Percentiles rank a stretch among this genome's conserved stretches.
Evolutionary conservation across 768 basidiomycete species (phyloP).

Genomic region (Kockovaella imperatae): DNA sequence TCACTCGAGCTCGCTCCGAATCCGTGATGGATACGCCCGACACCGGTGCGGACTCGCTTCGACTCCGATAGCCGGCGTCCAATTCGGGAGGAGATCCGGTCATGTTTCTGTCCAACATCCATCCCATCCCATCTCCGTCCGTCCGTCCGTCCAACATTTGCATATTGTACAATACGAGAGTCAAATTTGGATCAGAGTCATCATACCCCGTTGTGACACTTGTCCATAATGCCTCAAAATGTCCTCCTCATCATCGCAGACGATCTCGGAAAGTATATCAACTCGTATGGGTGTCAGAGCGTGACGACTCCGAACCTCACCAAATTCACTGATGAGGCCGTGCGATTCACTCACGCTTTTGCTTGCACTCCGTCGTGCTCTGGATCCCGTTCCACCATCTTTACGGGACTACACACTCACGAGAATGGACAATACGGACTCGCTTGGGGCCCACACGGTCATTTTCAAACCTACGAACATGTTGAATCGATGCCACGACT

Average conservation of each 20-base stretch:
- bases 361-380: conserved; percentile 18
- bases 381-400: conserved; percentile 16
- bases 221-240: conserved; percentile 2
- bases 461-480: conserved; percentile 16
- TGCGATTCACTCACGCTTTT: conserved; percentile 13
- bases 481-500: conserved; percentile 11
- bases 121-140: too few relatives aligned
- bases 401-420: conserved; percentile 20
- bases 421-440: conserved; percentile 24
- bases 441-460: conserved; percentile 2
- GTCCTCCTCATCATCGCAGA: conserved; percentile 19
- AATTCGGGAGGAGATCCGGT: too few relatives aligned
- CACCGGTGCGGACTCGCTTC: too few relatives aligned
- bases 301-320: conserved; percentile 11
- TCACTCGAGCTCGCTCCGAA: too few relatives aligned
- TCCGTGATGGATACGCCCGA: too few relatives aligned
- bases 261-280: conserved; percentile 17
- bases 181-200: background rate
- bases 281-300: conserved; percentile 5
- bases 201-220: background rate
- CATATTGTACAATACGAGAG: background rate
- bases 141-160: too few relatives aligned
- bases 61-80: too few relatives aligned
- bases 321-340: conserved; percentile 10
- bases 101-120: too few relatives aligned